Base-by-base conservation (phyloP, 805 yeast species). In the Zygosaccharomyces bailii region DNA sequence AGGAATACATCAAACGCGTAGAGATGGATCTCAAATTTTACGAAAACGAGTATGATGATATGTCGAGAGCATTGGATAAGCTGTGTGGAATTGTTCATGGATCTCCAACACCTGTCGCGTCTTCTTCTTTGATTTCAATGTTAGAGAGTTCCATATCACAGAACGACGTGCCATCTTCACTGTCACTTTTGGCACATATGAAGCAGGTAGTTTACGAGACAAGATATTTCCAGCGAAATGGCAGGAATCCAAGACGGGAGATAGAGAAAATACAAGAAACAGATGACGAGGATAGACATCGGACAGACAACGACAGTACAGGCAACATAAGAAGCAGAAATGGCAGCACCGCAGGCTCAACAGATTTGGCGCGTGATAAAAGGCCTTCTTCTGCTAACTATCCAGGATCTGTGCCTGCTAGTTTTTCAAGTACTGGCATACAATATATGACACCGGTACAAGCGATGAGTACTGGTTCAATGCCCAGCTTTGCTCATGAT, bases 1-100 rank as follows among this genome's bases (percentile, higher is more conserved):
- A 93, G 70, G 88, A 86, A 61, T 83, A 84, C 72, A 77, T 89
- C 25, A 81, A 78, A 46, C 84, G 83, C 54, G 83, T 93, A 78
- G 95, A 89, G 61, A 79, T 74, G 37, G 95, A 89, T 60, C 73
- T 88, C 42, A 74, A 79, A 34, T 81, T 77, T 55, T 87, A 81
- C 60, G 74, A 85, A 13, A 64, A 73, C 8, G 90, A 89, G 49
- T 88, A 86, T 64, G 77, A 83, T 17, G 78, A 78, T 32, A 65
- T 89, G 40, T 74, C 80, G 19, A 42, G 49, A 21, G 39, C 51
- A 14, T 24, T 50, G 35, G 59, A 53, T 33, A 46, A 46, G 16
- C 38, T 57, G 7, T 49, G 56, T 21, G 60, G 60, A 8, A 45
- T 52, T 16, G 44, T 46, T n/a, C 48, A 48, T 13, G 46, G 43